These are phyloP conservation scores for Boletellus ananas DNA, from an alignment of 768 basidiomycete species.

Conservation along the genomic window DNA sequence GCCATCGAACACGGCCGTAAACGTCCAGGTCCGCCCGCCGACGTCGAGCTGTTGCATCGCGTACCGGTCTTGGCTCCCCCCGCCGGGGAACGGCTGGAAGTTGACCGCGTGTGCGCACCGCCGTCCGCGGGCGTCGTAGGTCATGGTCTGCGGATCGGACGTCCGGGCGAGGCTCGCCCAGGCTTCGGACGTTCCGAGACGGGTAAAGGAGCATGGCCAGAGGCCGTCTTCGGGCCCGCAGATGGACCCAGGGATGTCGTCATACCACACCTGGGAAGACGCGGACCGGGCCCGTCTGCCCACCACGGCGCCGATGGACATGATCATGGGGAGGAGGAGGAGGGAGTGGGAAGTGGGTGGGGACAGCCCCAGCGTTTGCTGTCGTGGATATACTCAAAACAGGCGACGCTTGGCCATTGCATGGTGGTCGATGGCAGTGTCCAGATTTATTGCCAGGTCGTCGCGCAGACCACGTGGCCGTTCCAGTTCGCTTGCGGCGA, in stretches of 20 bases:
- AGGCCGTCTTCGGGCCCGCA: constrained; percentile 62
- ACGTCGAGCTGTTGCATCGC: constrained; percentile 55
- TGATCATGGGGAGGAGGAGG: constrained; percentile 11
- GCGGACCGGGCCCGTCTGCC: constrained; percentile 14
- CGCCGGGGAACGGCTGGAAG: constrained; percentile 57
- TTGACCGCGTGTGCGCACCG: constrained; percentile 58
- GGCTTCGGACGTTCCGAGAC: constrained; percentile 47
- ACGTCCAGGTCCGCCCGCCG: constrained; percentile 54
- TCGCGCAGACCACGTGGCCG: constrained; percentile 26
- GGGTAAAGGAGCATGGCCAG: constrained; percentile 58
- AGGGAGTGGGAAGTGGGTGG: neutral
- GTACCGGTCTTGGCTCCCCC: constrained; percentile 61
- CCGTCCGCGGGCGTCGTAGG: constrained; percentile 35
- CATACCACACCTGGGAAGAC: constrained; percentile 45
- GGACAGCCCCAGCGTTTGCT: constrained; percentile 1
- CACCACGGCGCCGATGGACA: constrained; percentile 15
- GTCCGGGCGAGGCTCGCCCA: constrained; percentile 49
- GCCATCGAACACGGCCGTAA: constrained; percentile 73
- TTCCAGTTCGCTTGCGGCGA: constrained; percentile 6
- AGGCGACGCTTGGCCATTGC: constrained; percentile 28
- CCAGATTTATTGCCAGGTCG: constrained; percentile 23
- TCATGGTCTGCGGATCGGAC: constrained; percentile 48
- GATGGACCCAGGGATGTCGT: constrained; percentile 60
- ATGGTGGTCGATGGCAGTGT: constrained; percentile 13
- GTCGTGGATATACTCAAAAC: constrained; percentile 24